phyloP scores from a whole-genome alignment of 345 rosid genomes.

The Eucalyptus grandis region DNA sequence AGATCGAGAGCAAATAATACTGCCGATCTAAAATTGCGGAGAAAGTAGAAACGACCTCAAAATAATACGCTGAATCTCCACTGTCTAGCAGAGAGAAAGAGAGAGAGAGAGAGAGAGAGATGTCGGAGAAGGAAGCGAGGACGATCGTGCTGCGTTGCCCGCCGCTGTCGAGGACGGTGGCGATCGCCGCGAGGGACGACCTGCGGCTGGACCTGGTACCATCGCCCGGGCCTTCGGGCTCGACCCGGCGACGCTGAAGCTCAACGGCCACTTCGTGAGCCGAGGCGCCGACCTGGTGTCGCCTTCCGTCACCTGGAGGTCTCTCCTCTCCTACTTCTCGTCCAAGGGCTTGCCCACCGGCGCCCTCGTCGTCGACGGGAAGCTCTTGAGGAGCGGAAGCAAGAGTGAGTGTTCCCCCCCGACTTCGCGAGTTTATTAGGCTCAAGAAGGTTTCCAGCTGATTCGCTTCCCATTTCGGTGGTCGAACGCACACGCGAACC shows the following conservation, averaged over 20 bases:
- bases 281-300: slow-evolving; percentile 56
- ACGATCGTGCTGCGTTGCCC: slow-evolving; percentile 57
- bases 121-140: slow-evolving; percentile 4
- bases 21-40: neutral
- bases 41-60: neutral
- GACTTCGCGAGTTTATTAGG: neutral
- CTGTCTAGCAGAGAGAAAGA: neutral
- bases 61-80: neutral
- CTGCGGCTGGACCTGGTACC: slow-evolving; percentile 55
- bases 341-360: slow-evolving; percentile 75
- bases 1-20: no score
- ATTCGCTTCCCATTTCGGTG: no score
- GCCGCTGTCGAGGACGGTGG: slow-evolving; percentile 23
- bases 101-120: neutral
- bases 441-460: neutral
- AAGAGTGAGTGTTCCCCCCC: slow-evolving; percentile 31
- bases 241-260: slow-evolving; percentile 60
- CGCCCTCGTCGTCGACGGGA: slow-evolving; percentile 65
- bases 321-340: slow-evolving; percentile 70
- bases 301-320: slow-evolving; percentile 70
- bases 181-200: slow-evolving; percentile 30
- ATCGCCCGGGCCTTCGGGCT: slow-evolving; percentile 58
- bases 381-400: slow-evolving; percentile 36
- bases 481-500: neutral
- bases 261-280: slow-evolving; percentile 82